Evolutionary conservation across 306 rosid species (phyloP).

Genomic region (Macrotyloma uniflorum): DNA sequence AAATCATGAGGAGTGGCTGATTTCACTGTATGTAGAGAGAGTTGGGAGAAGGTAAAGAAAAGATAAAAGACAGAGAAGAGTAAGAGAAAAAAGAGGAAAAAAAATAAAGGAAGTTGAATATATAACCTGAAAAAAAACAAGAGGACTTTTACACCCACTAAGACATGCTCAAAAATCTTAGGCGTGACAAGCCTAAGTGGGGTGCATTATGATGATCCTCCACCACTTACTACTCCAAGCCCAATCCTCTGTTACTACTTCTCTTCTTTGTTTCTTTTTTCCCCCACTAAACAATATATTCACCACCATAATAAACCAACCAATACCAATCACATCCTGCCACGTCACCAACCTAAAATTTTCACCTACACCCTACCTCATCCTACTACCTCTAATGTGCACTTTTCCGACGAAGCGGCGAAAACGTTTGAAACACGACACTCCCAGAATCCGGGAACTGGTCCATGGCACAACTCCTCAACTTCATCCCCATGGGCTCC

Average conservation of each 20-base stretch:
- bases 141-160: conserved; percentile 56
- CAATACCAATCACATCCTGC: conserved; percentile 41
- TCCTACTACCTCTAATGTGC: conserved; percentile 16
- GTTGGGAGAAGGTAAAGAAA: background rate
- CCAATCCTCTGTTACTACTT: conserved; percentile 25
- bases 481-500: conserved; percentile 71
- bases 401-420: conserved; percentile 61
- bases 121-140: conserved; percentile 32
- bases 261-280: background rate
- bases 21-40: background rate
- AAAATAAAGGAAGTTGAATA: conserved; percentile 33
- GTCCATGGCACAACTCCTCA: conserved; percentile 69
- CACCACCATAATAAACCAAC: conserved; percentile 38
- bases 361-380: conserved; percentile 50
- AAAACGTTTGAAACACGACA: conserved; percentile 75
- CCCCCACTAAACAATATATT: conserved; percentile 19
- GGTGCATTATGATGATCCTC: conserved; percentile 66
- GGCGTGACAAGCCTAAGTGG: conserved; percentile 83
- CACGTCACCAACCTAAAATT: conserved; percentile 42
- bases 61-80: background rate
- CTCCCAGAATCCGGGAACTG: conserved; percentile 76
- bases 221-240: conserved; percentile 32
- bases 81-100: no score
- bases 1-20: background rate
- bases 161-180: conserved; percentile 57